A percentile compares a stretch with the other conserved stretches of the same genome.
Evolutionary conservation across 1,139 yeast species (phyloP).

Genomic region (Keqinozyma sinolaborantium): DNA sequence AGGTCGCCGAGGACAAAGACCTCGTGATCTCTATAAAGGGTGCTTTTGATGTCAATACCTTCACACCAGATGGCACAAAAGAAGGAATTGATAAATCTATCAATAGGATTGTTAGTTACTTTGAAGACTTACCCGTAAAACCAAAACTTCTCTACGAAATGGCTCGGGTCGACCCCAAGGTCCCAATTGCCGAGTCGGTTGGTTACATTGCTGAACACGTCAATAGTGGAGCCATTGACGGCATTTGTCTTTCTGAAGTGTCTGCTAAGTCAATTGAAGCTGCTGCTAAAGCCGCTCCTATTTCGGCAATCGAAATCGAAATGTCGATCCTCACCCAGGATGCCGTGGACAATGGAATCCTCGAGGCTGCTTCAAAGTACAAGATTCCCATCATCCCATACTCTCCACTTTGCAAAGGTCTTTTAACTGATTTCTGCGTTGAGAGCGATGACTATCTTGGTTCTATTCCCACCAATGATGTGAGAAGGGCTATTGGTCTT

Average conservation of each 20-base stretch:
- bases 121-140: slow-evolving; percentile 27
- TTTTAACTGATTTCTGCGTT: slow-evolving; percentile 60
- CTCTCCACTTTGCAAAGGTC: slow-evolving; percentile 81
- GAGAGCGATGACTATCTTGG: slow-evolving; percentile 28
- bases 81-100: slow-evolving; percentile 48
- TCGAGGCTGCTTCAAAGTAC: slow-evolving; percentile 42
- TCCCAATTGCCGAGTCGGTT: slow-evolving; percentile 48
- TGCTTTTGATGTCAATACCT: slow-evolving; percentile 31
- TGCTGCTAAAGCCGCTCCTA: slow-evolving; percentile 49
- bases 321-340: slow-evolving; percentile 66
- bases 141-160: slow-evolving; percentile 59
- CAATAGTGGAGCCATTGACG: slow-evolving; percentile 56
- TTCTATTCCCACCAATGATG: slow-evolving; percentile 22
- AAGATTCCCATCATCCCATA: slow-evolving; percentile 71
- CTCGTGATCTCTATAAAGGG: slow-evolving; percentile 60
- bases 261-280: slow-evolving; percentile 53
- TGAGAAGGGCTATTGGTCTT: slow-evolving; percentile 41
- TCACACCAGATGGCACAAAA: slow-evolving; percentile 47
- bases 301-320: slow-evolving; percentile 73
- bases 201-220: slow-evolving; percentile 49
- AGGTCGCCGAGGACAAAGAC: slow-evolving; percentile 38
- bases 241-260: slow-evolving; percentile 71
- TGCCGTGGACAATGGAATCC: slow-evolving; percentile 56
- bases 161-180: slow-evolving; percentile 60
- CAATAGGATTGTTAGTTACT: slow-evolving; percentile 40